Evolutionary conservation across 2,329 filamentous ascomycete species (phyloP), one percentile per base, ranked within the genome.

Genomic region (Cephalotrichum gorgonifer): DNA sequence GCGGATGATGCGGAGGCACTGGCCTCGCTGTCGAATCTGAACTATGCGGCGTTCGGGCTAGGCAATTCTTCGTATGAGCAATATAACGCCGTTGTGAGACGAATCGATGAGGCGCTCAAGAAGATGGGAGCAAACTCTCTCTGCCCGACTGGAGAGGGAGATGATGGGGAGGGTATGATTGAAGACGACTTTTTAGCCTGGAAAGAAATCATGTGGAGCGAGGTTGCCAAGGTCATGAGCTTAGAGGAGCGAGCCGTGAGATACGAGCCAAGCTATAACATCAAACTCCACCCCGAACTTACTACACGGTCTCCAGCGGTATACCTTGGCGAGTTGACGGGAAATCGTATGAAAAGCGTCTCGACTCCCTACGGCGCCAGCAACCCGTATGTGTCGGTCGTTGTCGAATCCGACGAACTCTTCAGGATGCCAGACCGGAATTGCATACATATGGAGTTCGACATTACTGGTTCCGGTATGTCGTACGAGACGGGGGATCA

Each of bases 41-140:
- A 56, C 2, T 69, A 67, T 45, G 57, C 58, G 15, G 60, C 62
- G 0, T 66, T 70, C 47, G 67, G 67, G 2, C 56, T 69, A 1
- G 67, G 67, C 0, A 68, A 69, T 51, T 64, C 54, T 31, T 65
- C 59, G 44, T 70, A 70, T 48, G 53, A 62, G 26, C 56, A 66
- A 48, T 70, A 63, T 48, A 69, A 70, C 52, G 53, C 55, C 2
- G 60, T 69, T 1, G 56, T 66, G 6, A 56, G 61, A 17, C 55
- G 56, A 8, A 56, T 67, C 11, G 56, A 50, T 15, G 50, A 53
- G 4, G 53, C 54, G 8, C 57, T 52, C 35, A 56, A 48, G 35
- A 47, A 53, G 8, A 50, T 57, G 3, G 64, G 64, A 1, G 64
- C 62, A 9, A 54, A 56, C 11, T 53, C 55, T 0, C 43, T 66